Percentiles rank a stretch among this genome's conserved stretches.
Evolutionary conservation across 371 early-diverging fungal genomes (phyloP).

Genomic region (Synchytrium microbalum): DNA sequence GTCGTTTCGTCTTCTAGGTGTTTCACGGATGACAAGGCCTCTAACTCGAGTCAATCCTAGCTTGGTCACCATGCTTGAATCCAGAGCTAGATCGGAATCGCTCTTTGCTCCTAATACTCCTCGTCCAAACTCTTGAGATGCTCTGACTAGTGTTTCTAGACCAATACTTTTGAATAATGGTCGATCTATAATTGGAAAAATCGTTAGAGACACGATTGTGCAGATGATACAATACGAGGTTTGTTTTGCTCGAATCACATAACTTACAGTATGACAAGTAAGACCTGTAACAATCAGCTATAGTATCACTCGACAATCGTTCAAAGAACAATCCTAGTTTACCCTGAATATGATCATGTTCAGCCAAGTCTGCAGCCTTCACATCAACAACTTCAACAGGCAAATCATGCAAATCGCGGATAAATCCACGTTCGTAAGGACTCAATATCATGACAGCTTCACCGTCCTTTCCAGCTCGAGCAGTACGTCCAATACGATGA

Average conservation of each 20-base stretch:
- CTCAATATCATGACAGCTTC: slow-evolving; percentile 77
- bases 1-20: too few species aligned
- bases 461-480: slow-evolving; percentile 93
- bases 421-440: slow-evolving; percentile 57
- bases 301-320: neutral
- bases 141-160: neutral
- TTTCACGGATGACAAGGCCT: neutral
- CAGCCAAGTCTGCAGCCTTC: neutral
- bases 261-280: neutral
- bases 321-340: too few species aligned
- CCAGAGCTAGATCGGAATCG: neutral
- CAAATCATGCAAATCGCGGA: slow-evolving; percentile 11
- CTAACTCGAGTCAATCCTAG: neutral
- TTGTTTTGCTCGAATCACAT: too few species aligned
- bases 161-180: neutral
- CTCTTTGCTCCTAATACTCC: neutral
- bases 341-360: too few species aligned
- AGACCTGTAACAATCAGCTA: neutral
- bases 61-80: neutral
- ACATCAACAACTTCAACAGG: slow-evolving; percentile 8
- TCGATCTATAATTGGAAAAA: neutral
- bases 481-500: slow-evolving; percentile 98
- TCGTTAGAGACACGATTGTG: too few species aligned
- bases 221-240: too few species aligned
- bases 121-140: neutral